Evolutionary conservation across 768 basidiomycete species (phyloP), one percentile per base, ranked within the genome.

Genomic region (Mycena amicta): DNA sequence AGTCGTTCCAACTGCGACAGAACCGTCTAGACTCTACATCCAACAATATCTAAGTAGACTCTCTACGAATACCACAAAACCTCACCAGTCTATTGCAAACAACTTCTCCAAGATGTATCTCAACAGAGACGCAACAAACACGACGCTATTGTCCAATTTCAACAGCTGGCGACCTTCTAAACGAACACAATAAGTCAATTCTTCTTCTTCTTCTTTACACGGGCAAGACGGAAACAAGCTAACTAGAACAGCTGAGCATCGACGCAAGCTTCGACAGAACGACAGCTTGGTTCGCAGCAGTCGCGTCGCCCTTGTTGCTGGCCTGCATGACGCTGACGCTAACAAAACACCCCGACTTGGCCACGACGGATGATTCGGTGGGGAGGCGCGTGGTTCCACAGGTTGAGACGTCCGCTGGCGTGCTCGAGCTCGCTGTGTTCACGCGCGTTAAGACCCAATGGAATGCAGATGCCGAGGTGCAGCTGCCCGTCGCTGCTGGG

Each of bases 371-470:
- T 22, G 57, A 62, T 66, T 77, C 76, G 23, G 60, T 66, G 15
- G 75, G 75, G 26, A 77, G 67, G 29, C 54, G 60, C 16, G 57
- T 66, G 31, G 60, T 66, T n/a, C 73, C 71, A 62, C 76, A 77
- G 30, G 70, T 70, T 45, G 67, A 55, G 26, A 74, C 71, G 55
- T 77, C 75, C 31, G 55, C 53, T 13, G 47, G 47, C 41, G 62
- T 63, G 30, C 52, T 50, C 29, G 64, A 41, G 40, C 65, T 60
- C 25, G 47, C 47, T 6, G 64, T 31, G 28, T 64, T 28, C 29
- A 75, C 64, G 23, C 75, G 62, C 52, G 73, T 70, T 41, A 75
- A 63, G 11, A 77, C 70, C 61, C 70, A 76, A 29, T 61, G 61
- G 59, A 66, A 73, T 55, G 67, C 70, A 13, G 40, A 20, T 12